These are phyloP conservation scores for Aspergillus avenaceus DNA, from an alignment of 495 filamentous ascomycete genomes.

Conservation along the genomic window DNA sequence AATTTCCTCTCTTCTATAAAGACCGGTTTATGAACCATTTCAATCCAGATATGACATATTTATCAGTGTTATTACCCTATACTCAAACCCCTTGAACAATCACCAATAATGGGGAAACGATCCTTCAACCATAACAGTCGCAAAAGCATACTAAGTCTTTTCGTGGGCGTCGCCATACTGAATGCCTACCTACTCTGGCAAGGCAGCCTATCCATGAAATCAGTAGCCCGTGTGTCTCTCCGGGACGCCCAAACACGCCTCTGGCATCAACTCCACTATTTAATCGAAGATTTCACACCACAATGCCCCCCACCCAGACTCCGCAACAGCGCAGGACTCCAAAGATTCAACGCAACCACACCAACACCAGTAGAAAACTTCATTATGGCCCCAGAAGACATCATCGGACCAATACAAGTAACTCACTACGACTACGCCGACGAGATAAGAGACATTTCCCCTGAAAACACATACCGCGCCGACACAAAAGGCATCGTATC, in stretches of 20 bases:
- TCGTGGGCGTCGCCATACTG: no score
- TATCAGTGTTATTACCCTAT: no score
- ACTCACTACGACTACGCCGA: slow-evolving; percentile 31
- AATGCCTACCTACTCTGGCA: no score
- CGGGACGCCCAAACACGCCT: slow-evolving; percentile 9
- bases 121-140: no score
- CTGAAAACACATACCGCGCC: slow-evolving; percentile 16
- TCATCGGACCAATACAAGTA: slow-evolving; percentile 17
- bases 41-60: no score
- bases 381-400: slow-evolving; percentile 16
- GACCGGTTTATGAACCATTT: no score
- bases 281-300: slow-evolving; percentile 17
- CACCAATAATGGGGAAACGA: no score
- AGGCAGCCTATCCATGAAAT: no score
- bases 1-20: no score
- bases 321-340: slow-evolving; percentile 4
- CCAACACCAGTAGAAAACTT: slow-evolving; percentile 11
- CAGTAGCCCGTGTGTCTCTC: no score
- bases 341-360: slow-evolving; percentile 15
- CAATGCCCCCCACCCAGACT: slow-evolving; percentile 13
- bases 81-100: no score
- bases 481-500: slow-evolving; percentile 45
- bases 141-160: no score
- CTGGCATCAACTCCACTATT: slow-evolving; percentile 12
- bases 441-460: slow-evolving; percentile 13